phyloP scores from a whole-genome alignment of 208 protist genomes.

The Angomonas deanei region DNA sequence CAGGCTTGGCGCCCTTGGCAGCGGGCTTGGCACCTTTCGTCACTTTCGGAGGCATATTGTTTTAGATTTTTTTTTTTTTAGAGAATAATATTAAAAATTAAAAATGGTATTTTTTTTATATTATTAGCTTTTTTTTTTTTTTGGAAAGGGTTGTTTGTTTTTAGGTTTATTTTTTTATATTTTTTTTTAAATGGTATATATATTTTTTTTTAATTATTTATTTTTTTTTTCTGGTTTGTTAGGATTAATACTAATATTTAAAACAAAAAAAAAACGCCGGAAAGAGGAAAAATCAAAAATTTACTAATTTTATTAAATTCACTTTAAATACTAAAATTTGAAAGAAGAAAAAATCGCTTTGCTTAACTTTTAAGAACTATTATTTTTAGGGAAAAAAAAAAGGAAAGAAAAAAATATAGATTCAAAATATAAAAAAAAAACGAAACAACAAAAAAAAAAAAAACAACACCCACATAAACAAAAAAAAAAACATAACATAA shows the following conservation, averaged over 20 bases:
- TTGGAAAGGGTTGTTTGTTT: no score
- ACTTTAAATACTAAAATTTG: neutral
- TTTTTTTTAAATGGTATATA: no score
- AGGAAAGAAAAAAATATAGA: slow-evolving; percentile 6
- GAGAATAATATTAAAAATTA: no score
- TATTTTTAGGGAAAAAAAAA: slow-evolving; percentile 2
- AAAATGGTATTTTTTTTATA: no score
- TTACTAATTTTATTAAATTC: slow-evolving; percentile 2
- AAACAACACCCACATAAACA: slow-evolving; percentile 10
- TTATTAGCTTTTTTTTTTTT: no score
- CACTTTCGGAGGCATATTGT: no score
- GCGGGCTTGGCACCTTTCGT: slow-evolving; percentile 7
- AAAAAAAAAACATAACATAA: neutral
- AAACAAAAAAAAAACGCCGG: neutral
- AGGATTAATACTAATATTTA: no score
- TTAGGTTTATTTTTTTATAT: no score
- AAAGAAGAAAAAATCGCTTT: neutral
- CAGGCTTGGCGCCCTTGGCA: slow-evolving; percentile 2
- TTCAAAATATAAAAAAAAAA: slow-evolving; percentile 9
- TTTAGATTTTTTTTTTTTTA: slow-evolving; percentile 16
- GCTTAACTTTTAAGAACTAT: neutral
- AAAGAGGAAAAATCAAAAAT: slow-evolving; percentile 5
- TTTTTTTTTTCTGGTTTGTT: no score
- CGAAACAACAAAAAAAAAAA: slow-evolving; percentile 3
- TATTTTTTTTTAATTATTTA: no score